These are phyloP conservation scores for Lactarius indigo DNA, from an alignment of 768 basidiomycete genomes.

Conservation along the genomic window DNA sequence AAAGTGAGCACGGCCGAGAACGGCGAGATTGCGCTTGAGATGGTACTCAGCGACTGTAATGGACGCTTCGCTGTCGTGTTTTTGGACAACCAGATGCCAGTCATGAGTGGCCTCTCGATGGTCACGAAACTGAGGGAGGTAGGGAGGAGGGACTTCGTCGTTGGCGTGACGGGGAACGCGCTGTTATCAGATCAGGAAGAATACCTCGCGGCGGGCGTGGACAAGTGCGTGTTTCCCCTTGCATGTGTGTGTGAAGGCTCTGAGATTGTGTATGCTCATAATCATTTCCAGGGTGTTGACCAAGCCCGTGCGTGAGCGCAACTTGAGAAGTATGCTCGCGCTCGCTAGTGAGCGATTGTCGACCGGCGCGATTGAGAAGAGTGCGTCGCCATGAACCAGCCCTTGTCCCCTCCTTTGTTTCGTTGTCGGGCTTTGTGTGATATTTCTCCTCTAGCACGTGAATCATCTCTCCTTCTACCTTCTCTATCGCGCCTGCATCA, in stretches of 20 bases:
- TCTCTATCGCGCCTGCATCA: background rate
- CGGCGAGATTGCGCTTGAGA: slow-evolving; percentile 70
- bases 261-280: slow-evolving; percentile 6
- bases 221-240: slow-evolving; percentile 48
- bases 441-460: background rate
- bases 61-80: slow-evolving; percentile 45
- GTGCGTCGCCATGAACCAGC: slow-evolving; percentile 27
- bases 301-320: slow-evolving; percentile 71
- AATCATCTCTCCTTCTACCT: background rate
- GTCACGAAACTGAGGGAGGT: slow-evolving; percentile 61
- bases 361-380: background rate
- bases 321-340: slow-evolving; percentile 40
- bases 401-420: background rate
- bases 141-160: slow-evolving; percentile 73
- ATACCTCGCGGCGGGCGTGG: slow-evolving; percentile 71
- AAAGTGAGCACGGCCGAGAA: slow-evolving; percentile 79
- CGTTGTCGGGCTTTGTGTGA: background rate
- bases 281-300: slow-evolving; percentile 56
- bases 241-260: background rate
- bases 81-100: slow-evolving; percentile 79
- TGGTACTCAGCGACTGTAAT: slow-evolving; percentile 49
- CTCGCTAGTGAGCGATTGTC: slow-evolving; percentile 39
- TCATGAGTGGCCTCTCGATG: slow-evolving; percentile 69
- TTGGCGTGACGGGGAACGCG: slow-evolving; percentile 66
- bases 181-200: slow-evolving; percentile 51